Conservation (phyloP, 2,329 filamentous ascomycete species). For the Colletotrichum graminicola region DNA sequence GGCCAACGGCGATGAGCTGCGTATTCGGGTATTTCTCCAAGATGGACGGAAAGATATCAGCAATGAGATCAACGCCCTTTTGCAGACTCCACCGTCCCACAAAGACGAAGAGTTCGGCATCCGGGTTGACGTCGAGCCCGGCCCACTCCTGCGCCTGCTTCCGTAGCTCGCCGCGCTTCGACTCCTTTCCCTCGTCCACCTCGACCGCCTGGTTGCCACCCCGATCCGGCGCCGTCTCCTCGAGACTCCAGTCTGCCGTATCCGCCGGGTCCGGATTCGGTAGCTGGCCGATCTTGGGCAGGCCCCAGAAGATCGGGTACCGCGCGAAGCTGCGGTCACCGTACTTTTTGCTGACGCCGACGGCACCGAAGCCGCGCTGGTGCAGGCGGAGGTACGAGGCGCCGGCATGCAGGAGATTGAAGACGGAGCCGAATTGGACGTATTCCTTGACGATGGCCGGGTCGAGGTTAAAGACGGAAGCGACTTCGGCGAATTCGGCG, state of each 20-base stretch:
- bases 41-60: conserved; percentile 73
- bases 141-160: conserved; percentile 77
- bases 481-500: conserved; percentile 72
- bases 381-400: conserved; percentile 74
- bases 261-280: conserved; percentile 76
- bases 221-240: conserved; percentile 57
- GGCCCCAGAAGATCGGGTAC: conserved; percentile 77
- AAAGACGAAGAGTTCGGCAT: conserved; percentile 75
- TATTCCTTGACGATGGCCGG: conserved; percentile 69
- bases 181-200: conserved; percentile 68
- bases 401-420: conserved; percentile 76
- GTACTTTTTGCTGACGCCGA: conserved; percentile 77
- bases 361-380: conserved; percentile 75
- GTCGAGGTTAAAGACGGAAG: conserved; percentile 72
- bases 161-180: conserved; percentile 63
- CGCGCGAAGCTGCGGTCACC: conserved; percentile 74
- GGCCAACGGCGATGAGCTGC: conserved; percentile 73
- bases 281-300: conserved; percentile 71
- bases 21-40: conserved; percentile 70
- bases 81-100: conserved; percentile 78
- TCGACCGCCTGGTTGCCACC: too few relatives aligned
- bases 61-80: conserved; percentile 76
- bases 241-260: conserved; percentile 68
- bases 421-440: conserved; percentile 76
- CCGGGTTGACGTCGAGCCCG: conserved; percentile 69